A percentile compares a stretch with the other conserved stretches of the same genome.
These are phyloP conservation scores for Blastobotrys raffinosifermentans DNA, from an alignment of 1,139 yeast genomes.

Conservation along the genomic window DNA sequence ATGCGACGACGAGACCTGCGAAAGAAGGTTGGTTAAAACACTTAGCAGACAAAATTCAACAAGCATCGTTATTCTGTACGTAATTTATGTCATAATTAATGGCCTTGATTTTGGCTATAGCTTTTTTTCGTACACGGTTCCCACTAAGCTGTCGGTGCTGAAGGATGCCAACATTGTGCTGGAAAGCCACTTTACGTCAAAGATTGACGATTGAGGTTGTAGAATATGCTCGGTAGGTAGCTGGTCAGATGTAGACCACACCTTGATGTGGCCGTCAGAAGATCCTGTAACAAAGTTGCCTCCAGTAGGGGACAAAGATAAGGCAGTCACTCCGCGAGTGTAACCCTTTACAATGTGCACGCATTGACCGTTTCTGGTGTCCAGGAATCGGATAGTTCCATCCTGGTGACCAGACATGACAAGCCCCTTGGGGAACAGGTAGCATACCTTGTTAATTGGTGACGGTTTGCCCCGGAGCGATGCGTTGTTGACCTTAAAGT, in stretches of 20 bases:
- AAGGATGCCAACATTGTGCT: constrained; percentile 12
- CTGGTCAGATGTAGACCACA: constrained; percentile 23
- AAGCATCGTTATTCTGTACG: neutral
- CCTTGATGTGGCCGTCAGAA: constrained; percentile 25
- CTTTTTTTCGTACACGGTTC: neutral
- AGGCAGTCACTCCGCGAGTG: constrained; percentile 21
- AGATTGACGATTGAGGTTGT: no score
- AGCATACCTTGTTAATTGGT: constrained; percentile 6
- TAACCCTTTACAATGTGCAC: constrained; percentile 22
- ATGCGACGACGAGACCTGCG: constrained; percentile 36
- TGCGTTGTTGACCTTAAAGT: constrained; percentile 10
- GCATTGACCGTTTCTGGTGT: constrained; percentile 13
- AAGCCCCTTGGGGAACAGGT: constrained; percentile 5
- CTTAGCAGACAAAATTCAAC: neutral
- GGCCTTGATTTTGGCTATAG: neutral
- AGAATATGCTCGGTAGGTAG: no score
- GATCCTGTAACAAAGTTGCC: constrained; percentile 25
- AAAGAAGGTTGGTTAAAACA: constrained; percentile 11
- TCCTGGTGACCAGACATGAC: constrained; percentile 14
- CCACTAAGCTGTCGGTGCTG: constrained; percentile 9
- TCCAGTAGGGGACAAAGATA: constrained; percentile 17
- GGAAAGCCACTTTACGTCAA: constrained; percentile 12
- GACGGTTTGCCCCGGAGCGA: constrained; percentile 1
- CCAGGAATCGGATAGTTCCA: constrained; percentile 17
- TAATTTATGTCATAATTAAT: neutral